Base-by-base conservation (phyloP, 176 grass and related monocot genomes). In the Hsuehochloa calcarea region DNA sequence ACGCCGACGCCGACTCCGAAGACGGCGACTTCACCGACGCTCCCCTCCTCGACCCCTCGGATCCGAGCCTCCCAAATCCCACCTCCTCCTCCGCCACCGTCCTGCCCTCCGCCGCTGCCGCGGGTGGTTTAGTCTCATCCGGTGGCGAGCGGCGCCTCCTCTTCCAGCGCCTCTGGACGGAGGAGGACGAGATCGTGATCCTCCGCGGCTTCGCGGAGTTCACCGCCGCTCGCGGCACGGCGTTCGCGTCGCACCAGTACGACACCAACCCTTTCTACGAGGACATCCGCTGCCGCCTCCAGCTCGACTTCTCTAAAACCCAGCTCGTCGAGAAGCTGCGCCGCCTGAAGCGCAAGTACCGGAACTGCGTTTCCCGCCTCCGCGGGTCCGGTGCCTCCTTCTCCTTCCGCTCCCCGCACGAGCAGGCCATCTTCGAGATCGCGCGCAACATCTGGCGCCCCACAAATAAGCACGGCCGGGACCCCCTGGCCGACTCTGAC, bases 161-260 rank as follows among this genome's bases (percentile, higher is more conserved):
- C 46, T 99, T 99, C 86, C 96, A 99, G 83, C 87, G 96, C 25
- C 87, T 99, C 20, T 99, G 96, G 96, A 96, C 93, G n/a, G 96
- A 99, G 60, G 96, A 99, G 66, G 93, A 99, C 44, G 96, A 99
- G 88, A 92, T 99, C 88, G 82, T 88, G 70, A 96, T 99, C 74
- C 82, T 99, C 62, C 85, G 86, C 79, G 91, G 93, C 3, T 99
- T 99, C 84, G 83, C 92, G 7, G 96, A 99, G 74, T 99, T 99
- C 78, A 99, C 96, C 26, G 88, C 83, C 6, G 83, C 81, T 65
- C 93, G 96, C 15, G 96, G 96, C 43, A 99, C 96, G 43, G 92
- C 96, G 62, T 99, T 99, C 86, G 96, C 96, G 29, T 96, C 96
- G 8, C 96, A 99, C 88, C 96, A 99, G 90, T 99, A 99, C 51